Percentiles rank a stretch among this genome's conserved stretches.
Conservation (phyloP, 2,329 filamentous ascomycete species). For the Fusarium secorum region DNA sequence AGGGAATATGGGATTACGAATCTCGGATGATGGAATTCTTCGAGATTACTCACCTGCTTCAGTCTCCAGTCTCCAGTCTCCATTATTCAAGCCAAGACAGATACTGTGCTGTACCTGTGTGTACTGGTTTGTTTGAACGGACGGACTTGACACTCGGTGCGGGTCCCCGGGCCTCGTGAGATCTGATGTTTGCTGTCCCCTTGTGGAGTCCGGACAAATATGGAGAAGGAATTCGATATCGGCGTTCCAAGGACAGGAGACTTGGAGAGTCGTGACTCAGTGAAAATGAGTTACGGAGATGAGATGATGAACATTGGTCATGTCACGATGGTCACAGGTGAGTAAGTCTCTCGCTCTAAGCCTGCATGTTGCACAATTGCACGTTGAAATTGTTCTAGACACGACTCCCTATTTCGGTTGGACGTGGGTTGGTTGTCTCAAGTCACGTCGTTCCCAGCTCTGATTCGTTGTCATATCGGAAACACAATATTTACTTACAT, state of each 20-base stretch:
- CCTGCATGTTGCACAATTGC: not conserved
- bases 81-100: constrained; percentile 1
- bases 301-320: constrained; percentile 10
- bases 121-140: not conserved
- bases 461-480: constrained; percentile 16
- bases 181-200: constrained; percentile 24
- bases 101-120: constrained; percentile 2
- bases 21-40: constrained; percentile 21
- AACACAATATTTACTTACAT: constrained; percentile 27
- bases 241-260: constrained; percentile 14
- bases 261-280: constrained; percentile 15
- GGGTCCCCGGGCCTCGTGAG: constrained; percentile 14
- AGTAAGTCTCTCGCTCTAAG: not conserved
- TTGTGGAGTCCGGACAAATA: constrained; percentile 20
- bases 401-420: not conserved
- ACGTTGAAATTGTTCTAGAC: constrained; percentile 1
- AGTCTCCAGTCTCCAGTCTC: not conserved
- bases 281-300: constrained; percentile 14
- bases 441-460: constrained; percentile 1
- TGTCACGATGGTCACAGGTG: not conserved
- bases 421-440: constrained; percentile 19
- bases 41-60: constrained; percentile 12
- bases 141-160: constrained; percentile 15
- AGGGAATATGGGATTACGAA: constrained; percentile 18
- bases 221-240: constrained; percentile 12